These are phyloP conservation scores for Telfairia occidentalis DNA, from an alignment of 331 rosid genomes.

Conservation along the genomic window DNA sequence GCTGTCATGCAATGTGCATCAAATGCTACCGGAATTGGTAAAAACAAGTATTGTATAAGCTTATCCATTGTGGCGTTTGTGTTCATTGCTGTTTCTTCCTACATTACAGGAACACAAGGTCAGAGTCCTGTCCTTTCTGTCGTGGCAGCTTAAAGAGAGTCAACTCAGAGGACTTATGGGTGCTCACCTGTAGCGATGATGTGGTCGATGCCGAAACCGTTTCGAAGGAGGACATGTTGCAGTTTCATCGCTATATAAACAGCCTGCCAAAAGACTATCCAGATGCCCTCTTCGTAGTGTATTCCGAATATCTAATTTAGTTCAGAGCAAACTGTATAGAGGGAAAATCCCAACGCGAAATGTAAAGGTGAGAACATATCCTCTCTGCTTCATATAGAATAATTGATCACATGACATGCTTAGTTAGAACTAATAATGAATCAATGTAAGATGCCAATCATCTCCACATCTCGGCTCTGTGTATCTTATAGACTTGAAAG, in stretches of 20 bases:
- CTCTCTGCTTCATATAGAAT: conserved; percentile 7
- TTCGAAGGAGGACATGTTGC: conserved; percentile 63
- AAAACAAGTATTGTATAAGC: background rate
- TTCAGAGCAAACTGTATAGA: conserved; percentile 38
- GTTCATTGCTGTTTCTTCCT: conserved; percentile 9
- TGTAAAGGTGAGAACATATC: conserved; percentile 34
- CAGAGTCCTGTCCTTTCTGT: conserved; percentile 89
- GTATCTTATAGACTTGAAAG: conserved; percentile 11
- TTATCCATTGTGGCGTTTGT: background rate
- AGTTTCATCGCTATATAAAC: conserved; percentile 75
- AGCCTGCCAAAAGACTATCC: conserved; percentile 83
- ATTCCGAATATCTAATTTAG: conserved; percentile 71
- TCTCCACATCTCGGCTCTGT: background rate
- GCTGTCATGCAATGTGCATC: conserved; percentile 96
- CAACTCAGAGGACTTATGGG: conserved; percentile 92
- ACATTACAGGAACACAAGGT: conserved; percentile 55
- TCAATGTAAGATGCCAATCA: conserved; percentile 15
- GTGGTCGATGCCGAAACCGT: conserved; percentile 83
- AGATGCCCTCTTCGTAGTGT: conserved; percentile 78
- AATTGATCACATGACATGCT: conserved; percentile 14
- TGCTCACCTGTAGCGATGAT: conserved; percentile 71
- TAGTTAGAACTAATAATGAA: conserved; percentile 14
- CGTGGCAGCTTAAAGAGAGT: conserved; percentile 92
- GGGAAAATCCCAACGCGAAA: conserved; percentile 31
- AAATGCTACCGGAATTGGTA: conserved; percentile 98